Evolutionary conservation across 208 protist genomes (phyloP).

Genomic region (Acanthamoeba triangularis): DNA sequence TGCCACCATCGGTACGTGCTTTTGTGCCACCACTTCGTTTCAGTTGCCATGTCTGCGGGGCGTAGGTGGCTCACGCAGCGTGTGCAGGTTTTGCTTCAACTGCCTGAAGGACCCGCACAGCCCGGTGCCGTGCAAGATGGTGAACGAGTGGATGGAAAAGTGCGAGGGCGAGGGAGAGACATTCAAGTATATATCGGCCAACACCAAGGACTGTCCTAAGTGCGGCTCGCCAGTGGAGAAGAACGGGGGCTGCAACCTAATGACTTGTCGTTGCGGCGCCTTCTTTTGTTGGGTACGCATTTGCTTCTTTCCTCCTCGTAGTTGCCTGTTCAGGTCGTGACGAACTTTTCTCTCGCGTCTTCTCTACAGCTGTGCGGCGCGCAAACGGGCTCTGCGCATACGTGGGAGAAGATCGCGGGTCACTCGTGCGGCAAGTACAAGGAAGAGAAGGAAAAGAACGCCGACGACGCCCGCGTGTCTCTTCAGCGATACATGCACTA

Average conservation of each 20-base stretch:
- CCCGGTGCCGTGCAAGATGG: conserved; percentile 40
- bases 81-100: conserved; percentile 25
- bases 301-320: background rate
- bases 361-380: conserved; percentile 44
- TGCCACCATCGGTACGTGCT: background rate
- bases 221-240: conserved; percentile 43
- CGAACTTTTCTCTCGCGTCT: background rate
- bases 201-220: conserved; percentile 72
- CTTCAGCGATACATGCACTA: conserved; percentile 63
- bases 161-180: conserved; percentile 63
- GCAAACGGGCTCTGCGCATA: conserved; percentile 9
- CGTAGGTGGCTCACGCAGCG: background rate
- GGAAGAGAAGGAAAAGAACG: conserved; percentile 23
- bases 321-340: background rate
- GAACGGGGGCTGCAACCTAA: conserved; percentile 66
- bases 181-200: conserved; percentile 53
- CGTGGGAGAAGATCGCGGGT: conserved; percentile 29
- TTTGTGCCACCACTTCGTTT: background rate
- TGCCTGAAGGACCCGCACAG: conserved; percentile 43
- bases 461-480: conserved; percentile 48
- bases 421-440: conserved; percentile 59
- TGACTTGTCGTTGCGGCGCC: conserved; percentile 58
- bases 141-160: conserved; percentile 37
- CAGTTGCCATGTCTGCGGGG: too few species aligned
- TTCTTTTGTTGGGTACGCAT: conserved; percentile 49